A percentile compares a stretch with the other conserved stretches of the same genome.
Evolutionary conservation across 2,329 filamentous ascomycete genomes (phyloP).

Genomic region (Tolypocladium nubicola): DNA sequence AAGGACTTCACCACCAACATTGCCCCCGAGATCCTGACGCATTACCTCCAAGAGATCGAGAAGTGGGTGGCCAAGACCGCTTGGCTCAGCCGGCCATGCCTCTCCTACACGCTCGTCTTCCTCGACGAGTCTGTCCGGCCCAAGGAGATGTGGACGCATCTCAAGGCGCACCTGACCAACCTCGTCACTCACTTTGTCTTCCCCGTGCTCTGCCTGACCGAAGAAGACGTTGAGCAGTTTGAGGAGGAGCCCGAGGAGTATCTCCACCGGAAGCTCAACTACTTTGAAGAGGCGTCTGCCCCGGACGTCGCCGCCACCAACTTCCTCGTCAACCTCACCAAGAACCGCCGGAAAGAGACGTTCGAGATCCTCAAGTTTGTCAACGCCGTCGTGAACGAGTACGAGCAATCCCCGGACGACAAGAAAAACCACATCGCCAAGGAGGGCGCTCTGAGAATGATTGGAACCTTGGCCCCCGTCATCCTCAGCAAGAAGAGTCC

Average conservation of each 20-base stretch:
- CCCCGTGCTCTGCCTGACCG: conserved; percentile 82
- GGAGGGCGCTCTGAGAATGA: conserved; percentile 94
- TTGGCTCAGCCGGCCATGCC: conserved; percentile 89
- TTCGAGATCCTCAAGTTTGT: conserved; percentile 92
- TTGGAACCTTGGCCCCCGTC: conserved; percentile 85
- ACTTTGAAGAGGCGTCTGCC: conserved; percentile 91
- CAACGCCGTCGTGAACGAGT: conserved; percentile 88
- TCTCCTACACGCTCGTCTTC: conserved; percentile 90
- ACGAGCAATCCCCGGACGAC: conserved; percentile 72
- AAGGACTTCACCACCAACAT: conserved; percentile 87
- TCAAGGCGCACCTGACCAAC: conserved; percentile 88
- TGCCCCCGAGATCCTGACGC: conserved; percentile 90
- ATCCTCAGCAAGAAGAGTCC: conserved; percentile 97
- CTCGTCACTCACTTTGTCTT: conserved; percentile 93
- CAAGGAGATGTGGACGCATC: conserved; percentile 90
- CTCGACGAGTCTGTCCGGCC: conserved; percentile 96
- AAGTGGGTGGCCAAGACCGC: conserved; percentile 92
- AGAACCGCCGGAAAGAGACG: conserved; percentile 88
- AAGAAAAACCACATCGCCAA: conserved; percentile 93
- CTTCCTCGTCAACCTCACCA: conserved; percentile 90
- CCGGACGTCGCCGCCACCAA: conserved; percentile 95
- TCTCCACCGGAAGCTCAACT: conserved; percentile 92
- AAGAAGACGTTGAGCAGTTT: conserved; percentile 90
- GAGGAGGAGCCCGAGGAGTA: conserved; percentile 93
- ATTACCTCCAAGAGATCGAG: conserved; percentile 89